phyloP scores from a whole-genome alignment of 2,329 filamentous ascomycete species.

The Plectosphaerella sp. region DNA sequence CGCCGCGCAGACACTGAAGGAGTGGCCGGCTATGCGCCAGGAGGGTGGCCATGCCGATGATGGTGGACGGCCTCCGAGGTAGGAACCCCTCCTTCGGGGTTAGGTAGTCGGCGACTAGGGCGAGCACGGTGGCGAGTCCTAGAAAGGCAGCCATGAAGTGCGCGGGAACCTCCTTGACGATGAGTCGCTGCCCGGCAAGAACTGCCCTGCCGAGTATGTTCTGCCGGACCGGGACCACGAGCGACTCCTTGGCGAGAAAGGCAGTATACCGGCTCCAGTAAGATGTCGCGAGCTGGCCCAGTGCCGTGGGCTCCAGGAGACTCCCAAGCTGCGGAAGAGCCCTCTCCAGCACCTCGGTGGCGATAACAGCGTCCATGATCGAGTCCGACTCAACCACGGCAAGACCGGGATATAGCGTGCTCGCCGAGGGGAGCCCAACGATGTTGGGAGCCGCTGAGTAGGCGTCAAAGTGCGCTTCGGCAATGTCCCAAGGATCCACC shows the following conservation, averaged over 20 bases:
- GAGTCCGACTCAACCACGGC: conserved; percentile 23
- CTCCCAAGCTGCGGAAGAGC: conserved; percentile 14
- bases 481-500: conserved; percentile 19
- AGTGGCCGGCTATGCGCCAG: conserved; percentile 29
- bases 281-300: conserved; percentile 19
- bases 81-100: conserved; percentile 27
- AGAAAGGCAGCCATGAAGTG: conserved; percentile 25
- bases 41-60: conserved; percentile 28
- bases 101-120: conserved; percentile 12
- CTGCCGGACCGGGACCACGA: conserved; percentile 19
- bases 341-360: conserved; percentile 16
- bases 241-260: conserved; percentile 22
- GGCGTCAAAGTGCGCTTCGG: conserved; percentile 16
- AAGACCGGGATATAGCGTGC: conserved; percentile 15
- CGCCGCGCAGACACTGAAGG: conserved; percentile 26
- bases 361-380: conserved; percentile 26
- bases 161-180: conserved; percentile 21
- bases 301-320: conserved; percentile 16
- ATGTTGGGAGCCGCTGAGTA: conserved; percentile 10
- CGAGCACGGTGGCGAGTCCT: conserved; percentile 18
- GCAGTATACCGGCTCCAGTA: conserved; percentile 30
- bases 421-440: conserved; percentile 4
- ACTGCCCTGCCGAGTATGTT: conserved; percentile 17
- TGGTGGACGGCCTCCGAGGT: conserved; percentile 26
- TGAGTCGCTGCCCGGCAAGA: conserved; percentile 22